Evolutionary conservation across 345 rosid genomes (phyloP), one percentile per base, ranked within the genome.

Genomic region (Heritiera littoralis): DNA sequence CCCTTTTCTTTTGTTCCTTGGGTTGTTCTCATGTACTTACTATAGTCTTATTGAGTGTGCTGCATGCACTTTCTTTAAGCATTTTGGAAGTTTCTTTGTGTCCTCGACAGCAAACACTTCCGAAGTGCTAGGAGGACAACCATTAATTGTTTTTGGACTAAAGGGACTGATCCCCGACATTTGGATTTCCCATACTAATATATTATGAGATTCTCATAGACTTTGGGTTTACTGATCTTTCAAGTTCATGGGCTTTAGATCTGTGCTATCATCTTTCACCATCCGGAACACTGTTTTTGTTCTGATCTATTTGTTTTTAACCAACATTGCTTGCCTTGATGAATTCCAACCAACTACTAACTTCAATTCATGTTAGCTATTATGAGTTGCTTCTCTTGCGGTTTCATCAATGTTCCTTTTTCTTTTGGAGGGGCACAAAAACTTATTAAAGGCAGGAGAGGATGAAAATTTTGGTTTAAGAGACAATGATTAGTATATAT

Each of bases 41-140:
- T 67, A 6, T 12, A 54, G 61, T 18, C 13, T 51, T 59, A 20
- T 59, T 23, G 9, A 59, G 7, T 63, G 3, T 35, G 38, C 38
- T 35, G 38, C 1, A 63, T 40, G 1, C 28, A 66, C 49, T 23
- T 23, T 23, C 28, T 23, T 66, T 67, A 67, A 43, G 54, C 72
- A 14, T 10, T 69, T 70, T 70, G 74, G 74, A 70, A 23, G 58
- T 70, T 70, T 70, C 41, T 48, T 67, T 45, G 74, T 70, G 58
- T 48, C 56, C 74, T 46, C 58, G 28, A 46, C 13, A 46, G 55
- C 55, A n/a, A 45, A 45, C 73, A 46, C 73, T 68, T 45, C 35
- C 73, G 38, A 73, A 55, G 1, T 54, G 32, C 49, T 40, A 11
- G 32, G 17, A 63, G n/a, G 67, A 63, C 52, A 10, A 35, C 43